These are phyloP conservation scores for Pinus tabuliformis DNA, from an alignment of 75 land plant genomes.

Conservation along the genomic window DNA sequence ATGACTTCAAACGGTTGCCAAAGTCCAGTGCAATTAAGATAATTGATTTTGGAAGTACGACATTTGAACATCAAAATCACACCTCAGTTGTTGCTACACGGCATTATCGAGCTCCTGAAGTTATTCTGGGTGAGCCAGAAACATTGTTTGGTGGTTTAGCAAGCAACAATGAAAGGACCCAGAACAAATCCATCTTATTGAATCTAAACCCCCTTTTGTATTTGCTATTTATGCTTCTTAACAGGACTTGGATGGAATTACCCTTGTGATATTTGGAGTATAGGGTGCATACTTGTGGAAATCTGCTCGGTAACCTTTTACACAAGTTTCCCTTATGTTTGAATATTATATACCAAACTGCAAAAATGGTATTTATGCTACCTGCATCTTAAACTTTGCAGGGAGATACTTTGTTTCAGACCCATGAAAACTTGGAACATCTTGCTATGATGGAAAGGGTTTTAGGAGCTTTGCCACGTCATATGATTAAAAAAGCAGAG, in stretches of 20 bases:
- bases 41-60: conserved; percentile 90
- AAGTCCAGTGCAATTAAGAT: conserved; percentile 77
- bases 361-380: neutral
- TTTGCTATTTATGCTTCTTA: neutral
- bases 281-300: conserved; percentile 93
- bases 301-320: conserved; percentile 76
- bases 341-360: neutral
- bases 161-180: neutral
- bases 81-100: conserved; percentile 73
- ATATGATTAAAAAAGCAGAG: conserved; percentile 67
- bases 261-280: conserved; percentile 95
- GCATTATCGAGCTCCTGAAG: conserved; percentile 89
- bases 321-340: neutral
- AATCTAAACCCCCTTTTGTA: neutral
- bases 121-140: conserved; percentile 63
- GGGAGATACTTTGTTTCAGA: conserved; percentile 85
- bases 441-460: conserved; percentile 89
- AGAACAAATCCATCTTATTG: too few species aligned
- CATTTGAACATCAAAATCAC: conserved; percentile 67
- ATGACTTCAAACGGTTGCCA: conserved; percentile 49
- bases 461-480: conserved; percentile 55
- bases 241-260: conserved; percentile 96
- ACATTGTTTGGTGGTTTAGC: neutral
- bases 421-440: conserved; percentile 83
- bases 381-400: conserved; percentile 7